A percentile compares a stretch with the other conserved stretches of the same genome.
These are phyloP conservation scores for Quambalaria eucalypti DNA, from an alignment of 1,284 basidiomycete genomes.

Conservation along the genomic window DNA sequence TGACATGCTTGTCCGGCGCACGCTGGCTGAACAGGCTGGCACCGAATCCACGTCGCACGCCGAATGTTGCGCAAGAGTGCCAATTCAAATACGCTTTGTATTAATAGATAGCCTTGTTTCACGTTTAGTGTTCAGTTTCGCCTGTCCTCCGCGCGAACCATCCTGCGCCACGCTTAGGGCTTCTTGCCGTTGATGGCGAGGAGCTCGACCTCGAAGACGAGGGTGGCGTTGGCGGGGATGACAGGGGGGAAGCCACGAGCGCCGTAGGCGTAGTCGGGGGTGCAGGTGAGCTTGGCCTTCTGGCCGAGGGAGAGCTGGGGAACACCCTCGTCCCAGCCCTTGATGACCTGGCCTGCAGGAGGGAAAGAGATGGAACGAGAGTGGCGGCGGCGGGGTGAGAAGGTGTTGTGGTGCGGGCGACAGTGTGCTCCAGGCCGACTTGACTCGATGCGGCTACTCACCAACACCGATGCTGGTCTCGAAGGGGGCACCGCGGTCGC, in stretches of 20 bases:
- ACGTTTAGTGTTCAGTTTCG: too few species aligned
- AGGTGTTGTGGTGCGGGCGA: background rate
- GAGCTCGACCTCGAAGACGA: slow-evolving; percentile 48
- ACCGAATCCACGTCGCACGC: too few species aligned
- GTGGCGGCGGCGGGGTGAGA: slow-evolving; percentile 10
- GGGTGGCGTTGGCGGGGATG: slow-evolving; percentile 46
- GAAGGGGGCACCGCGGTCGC: slow-evolving; percentile 45
- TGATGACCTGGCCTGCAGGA: slow-evolving; percentile 43
- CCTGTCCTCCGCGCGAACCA: too few species aligned
- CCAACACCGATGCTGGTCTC: slow-evolving; percentile 25
- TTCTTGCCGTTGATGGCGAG: slow-evolving; percentile 46
- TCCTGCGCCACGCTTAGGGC: background rate
- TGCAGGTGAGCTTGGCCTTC: slow-evolving; percentile 43
- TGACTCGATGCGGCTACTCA: background rate
- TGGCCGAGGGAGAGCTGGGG: slow-evolving; percentile 48
- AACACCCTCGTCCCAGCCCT: slow-evolving; percentile 49
- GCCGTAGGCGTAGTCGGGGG: slow-evolving; percentile 48
- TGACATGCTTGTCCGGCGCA: too few species aligned
- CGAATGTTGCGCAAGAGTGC: too few species aligned
- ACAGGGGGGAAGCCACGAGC: slow-evolving; percentile 27
- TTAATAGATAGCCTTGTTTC: too few species aligned
- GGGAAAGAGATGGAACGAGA: slow-evolving; percentile 28
- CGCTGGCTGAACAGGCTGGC: too few species aligned
- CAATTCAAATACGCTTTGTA: too few species aligned
- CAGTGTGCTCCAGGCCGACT: background rate